Evolutionary conservation across 257 asterid genomes (phyloP), one percentile per base, ranked within the genome.

Genomic region (Vinca minor): DNA sequence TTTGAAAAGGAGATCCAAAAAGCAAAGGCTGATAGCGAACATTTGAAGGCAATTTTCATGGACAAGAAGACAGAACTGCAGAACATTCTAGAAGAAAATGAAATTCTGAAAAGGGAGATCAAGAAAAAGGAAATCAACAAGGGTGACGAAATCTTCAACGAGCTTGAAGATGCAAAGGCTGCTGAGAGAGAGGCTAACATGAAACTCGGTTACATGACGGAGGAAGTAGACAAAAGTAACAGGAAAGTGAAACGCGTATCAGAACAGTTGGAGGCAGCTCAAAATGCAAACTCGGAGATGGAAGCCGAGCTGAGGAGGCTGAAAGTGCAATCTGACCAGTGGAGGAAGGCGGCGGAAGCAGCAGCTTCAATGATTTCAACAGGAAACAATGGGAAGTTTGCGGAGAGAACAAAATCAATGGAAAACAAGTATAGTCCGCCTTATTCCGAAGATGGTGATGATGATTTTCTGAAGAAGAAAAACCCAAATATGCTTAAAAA

Each of bases 271-370:
- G 97, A 89, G 69, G 82, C 87, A 7, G 85, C 83, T 5, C 91
- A 87, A 71, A 77, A 81, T 26, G 77, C 83, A 5, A 89, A 85
- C 39, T 76, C 82, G 2, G 99, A 87, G 73, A 81, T 89, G 89
- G 99, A 89, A 73, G 80, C 79, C 0, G 97, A 87, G 71, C 38
- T 89, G 23, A 83, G 94, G 79, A 79, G 77, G 88, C 74, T 89
- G 26, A 87, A 82, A 58, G 94, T 93, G 75, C 98, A 93, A 74
- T 82, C 94, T 1, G 89, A 89, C n/a, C 98, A 93, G 76, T 93
- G 98, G 98, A 82, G 97, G 75, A 92, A 92, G 73, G 98, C 98
- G 6, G 98, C 98, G 0, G 98, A 92, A 76, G 94, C 88, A 3
- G 97, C 97, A 8, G 91, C 98, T 0, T 79, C 96, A 1, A 93